Evolutionary conservation across 2,329 filamentous ascomycete species (phyloP).

Genomic region (Fonsecaea nubica): DNA sequence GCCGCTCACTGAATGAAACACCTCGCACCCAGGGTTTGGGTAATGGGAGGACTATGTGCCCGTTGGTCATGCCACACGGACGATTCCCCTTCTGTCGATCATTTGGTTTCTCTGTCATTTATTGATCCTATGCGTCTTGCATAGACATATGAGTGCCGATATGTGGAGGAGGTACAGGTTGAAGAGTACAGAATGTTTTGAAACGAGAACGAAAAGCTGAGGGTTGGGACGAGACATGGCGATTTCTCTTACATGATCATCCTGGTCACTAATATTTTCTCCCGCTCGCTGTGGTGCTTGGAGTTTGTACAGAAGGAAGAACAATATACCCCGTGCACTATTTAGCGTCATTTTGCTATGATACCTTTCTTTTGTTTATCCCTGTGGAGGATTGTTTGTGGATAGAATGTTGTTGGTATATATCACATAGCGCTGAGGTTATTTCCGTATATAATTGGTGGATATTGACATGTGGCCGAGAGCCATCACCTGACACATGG

Average conservation of each 20-base stretch:
- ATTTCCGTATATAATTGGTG: background rate
- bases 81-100: background rate
- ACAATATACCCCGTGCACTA: conserved; percentile 17
- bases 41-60: background rate
- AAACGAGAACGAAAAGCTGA: conserved; percentile 4
- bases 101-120: conserved; percentile 1
- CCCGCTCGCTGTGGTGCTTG: background rate
- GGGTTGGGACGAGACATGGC: background rate
- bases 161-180: background rate
- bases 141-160: background rate
- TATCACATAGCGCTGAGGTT: conserved; percentile 4
- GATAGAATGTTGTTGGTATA: conserved; percentile 8
- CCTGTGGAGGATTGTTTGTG: background rate
- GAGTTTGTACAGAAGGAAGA: conserved; percentile 1
- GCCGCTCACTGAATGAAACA: conserved; percentile 20
- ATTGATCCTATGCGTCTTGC: background rate
- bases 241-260: conserved; percentile 1
- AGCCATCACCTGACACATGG: background rate
- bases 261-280: conserved; percentile 3
- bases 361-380: conserved; percentile 6
- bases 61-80: background rate
- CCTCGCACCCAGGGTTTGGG: background rate
- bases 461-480: background rate
- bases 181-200: conserved; percentile 1
- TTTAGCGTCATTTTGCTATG: conserved; percentile 1